Evolutionary conservation across 2,329 filamentous ascomycete genomes (phyloP).

Genomic region (Rhynchosporium secalis): DNA sequence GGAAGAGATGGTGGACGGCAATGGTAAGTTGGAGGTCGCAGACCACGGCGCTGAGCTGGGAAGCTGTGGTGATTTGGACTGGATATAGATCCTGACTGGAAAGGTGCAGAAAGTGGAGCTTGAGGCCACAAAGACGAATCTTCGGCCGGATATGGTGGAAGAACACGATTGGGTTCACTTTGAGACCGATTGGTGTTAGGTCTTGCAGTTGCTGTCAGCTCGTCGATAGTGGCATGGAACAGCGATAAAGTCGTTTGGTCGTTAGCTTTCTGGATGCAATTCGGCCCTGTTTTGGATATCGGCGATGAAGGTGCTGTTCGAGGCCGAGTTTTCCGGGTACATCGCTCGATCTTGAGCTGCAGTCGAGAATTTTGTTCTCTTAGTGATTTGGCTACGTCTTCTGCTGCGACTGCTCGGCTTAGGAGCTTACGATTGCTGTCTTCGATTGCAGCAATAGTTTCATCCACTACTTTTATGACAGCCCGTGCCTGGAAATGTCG

Average conservation of each 20-base stretch:
- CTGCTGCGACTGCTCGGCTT: slow-evolving; percentile 30
- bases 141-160: slow-evolving; percentile 10
- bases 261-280: slow-evolving; percentile 5
- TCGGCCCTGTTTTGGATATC: slow-evolving; percentile 1
- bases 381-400: slow-evolving; percentile 32
- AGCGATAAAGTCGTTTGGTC: slow-evolving; percentile 26
- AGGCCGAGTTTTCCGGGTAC: slow-evolving; percentile 25
- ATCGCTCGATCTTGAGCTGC: slow-evolving; percentile 29
- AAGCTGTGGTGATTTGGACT: neutral
- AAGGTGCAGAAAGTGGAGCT: slow-evolving; percentile 2
- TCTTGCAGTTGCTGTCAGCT: slow-evolving; percentile 10
- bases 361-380: slow-evolving; percentile 31
- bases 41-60: neutral
- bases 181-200: neutral
- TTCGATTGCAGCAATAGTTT: slow-evolving; percentile 35
- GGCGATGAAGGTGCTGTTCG: slow-evolving; percentile 26
- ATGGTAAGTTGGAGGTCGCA: neutral
- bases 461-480: slow-evolving; percentile 30
- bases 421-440: slow-evolving; percentile 32
- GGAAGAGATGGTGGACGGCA: slow-evolving; percentile 11
- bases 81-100: neutral
- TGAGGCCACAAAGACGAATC: neutral
- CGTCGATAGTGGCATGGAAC: slow-evolving; percentile 27
- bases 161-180: slow-evolving; percentile 7
- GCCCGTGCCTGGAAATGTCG: slow-evolving; percentile 26